Evolutionary conservation across 108 stramenopile genomes (phyloP).

Genomic region (Halocafeteria seosinensis): DNA sequence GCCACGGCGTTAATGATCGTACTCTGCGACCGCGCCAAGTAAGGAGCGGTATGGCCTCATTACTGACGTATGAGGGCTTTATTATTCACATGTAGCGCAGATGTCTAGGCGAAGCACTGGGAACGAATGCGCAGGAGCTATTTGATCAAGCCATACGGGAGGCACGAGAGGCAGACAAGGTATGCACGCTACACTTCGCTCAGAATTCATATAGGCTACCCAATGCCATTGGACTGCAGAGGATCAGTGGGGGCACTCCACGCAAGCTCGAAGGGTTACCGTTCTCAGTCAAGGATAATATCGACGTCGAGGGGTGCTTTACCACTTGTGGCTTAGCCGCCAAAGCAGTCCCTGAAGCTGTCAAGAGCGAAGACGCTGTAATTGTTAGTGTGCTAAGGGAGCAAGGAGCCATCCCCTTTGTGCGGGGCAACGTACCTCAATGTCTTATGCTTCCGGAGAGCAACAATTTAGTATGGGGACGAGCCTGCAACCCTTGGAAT

Average conservation of each 20-base stretch:
- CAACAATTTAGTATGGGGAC: conserved; percentile 25
- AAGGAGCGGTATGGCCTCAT: too few species aligned
- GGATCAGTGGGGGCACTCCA: not conserved
- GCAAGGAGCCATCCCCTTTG: conserved; percentile 31
- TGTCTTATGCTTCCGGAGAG: conserved; percentile 29
- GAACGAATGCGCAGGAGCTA: not conserved
- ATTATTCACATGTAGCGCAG: too few species aligned
- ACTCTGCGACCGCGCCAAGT: not conserved
- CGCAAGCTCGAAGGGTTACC: not conserved
- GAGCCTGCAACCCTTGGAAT: conserved; percentile 26
- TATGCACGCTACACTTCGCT: too few species aligned
- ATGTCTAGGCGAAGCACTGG: not conserved
- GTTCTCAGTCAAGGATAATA: not conserved
- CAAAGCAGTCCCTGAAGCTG: not conserved
- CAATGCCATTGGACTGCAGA: too few species aligned
- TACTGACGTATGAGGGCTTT: too few species aligned
- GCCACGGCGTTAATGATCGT: not conserved
- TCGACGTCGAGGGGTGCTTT: not conserved
- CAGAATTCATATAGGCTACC: too few species aligned
- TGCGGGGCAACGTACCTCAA: conserved; percentile 29
- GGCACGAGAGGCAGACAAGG: not conserved
- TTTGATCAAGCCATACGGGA: not conserved
- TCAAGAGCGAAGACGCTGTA: conserved; percentile 17
- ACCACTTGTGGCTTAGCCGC: not conserved
- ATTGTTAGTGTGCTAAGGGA: conserved; percentile 25